Evolutionary conservation across 345 rosid species (phyloP).

Genomic region (Hevea brasiliensis): DNA sequence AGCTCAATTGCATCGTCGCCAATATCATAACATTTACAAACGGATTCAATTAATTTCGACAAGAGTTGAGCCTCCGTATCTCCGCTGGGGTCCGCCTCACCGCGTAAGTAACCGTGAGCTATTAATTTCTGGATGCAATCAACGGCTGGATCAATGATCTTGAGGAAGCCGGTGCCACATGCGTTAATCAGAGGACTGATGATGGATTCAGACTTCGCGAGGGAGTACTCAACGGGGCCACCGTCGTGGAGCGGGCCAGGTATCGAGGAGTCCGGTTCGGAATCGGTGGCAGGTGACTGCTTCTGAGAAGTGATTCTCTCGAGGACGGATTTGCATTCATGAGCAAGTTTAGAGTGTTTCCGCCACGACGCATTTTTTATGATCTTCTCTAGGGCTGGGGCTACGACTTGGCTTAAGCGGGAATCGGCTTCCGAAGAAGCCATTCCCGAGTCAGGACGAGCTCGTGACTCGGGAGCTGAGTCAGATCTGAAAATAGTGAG

Average conservation of each 20-base stretch:
- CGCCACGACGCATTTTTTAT: slow-evolving; percentile 96
- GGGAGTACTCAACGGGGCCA: slow-evolving; percentile 59
- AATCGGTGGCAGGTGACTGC: slow-evolving; percentile 43
- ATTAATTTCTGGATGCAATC: slow-evolving; percentile 91
- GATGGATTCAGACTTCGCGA: slow-evolving; percentile 78
- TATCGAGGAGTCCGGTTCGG: slow-evolving; percentile 60
- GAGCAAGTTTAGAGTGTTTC: slow-evolving; percentile 90
- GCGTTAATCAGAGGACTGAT: slow-evolving; percentile 85
- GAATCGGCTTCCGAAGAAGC: slow-evolving; percentile 99
- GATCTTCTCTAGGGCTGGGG: slow-evolving; percentile 84
- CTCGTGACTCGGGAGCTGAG: slow-evolving; percentile 25
- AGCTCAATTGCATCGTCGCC: slow-evolving; percentile 84
- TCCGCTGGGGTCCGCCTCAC: slow-evolving; percentile 89
- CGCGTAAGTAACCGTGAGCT: slow-evolving; percentile 89
- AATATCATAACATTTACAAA: slow-evolving; percentile 79
- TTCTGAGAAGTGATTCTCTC: slow-evolving; percentile 55
- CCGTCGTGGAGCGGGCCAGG: slow-evolving; percentile 93
- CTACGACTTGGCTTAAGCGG: slow-evolving; percentile 71
- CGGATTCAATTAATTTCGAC: slow-evolving; percentile 66
- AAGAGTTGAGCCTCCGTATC: slow-evolving; percentile 66
- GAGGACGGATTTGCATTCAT: slow-evolving; percentile 87
- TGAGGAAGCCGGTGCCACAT: slow-evolving; percentile 59
- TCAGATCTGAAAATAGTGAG: slow-evolving; percentile 41
- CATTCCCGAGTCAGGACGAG: slow-evolving; percentile 72
- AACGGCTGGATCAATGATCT: slow-evolving; percentile 90